phyloP scores from a whole-genome alignment of 75 land plant species.

The Pinus taeda region DNA sequence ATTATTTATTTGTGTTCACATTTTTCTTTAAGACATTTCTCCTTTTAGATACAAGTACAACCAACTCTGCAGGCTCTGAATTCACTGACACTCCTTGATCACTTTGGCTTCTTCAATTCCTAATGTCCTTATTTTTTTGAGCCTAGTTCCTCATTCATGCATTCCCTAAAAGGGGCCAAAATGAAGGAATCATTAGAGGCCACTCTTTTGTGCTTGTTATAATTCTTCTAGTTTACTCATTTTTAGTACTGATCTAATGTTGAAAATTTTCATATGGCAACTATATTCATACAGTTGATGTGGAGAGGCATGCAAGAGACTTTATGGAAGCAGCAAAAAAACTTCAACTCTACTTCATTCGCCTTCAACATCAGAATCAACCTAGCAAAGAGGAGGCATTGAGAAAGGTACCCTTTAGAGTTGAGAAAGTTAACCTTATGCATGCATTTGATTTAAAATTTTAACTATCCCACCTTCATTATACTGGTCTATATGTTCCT shows the following conservation, averaged over 20 bases:
- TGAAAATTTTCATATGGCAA: neutral
- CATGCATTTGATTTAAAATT: too few relatives aligned
- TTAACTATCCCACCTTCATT: too few relatives aligned
- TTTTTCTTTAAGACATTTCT: neutral
- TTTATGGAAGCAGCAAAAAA: slow-evolving; percentile 98
- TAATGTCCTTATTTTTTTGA: too few relatives aligned
- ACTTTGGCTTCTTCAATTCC: neutral
- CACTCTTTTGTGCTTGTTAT: neutral
- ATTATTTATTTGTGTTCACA: neutral
- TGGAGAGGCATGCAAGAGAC: slow-evolving; percentile 95
- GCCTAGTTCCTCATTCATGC: too few relatives aligned
- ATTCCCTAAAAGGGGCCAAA: too few relatives aligned
- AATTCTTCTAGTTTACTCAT: neutral
- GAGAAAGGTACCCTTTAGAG: slow-evolving; percentile 45
- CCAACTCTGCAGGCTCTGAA: neutral
- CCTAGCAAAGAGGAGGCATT: slow-evolving; percentile 76
- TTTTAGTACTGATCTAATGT: neutral
- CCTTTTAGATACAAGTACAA: neutral
- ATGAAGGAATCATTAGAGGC: too few relatives aligned
- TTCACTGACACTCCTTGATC: neutral
- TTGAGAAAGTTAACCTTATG: too few relatives aligned
- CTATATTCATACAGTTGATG: slow-evolving; percentile 66
- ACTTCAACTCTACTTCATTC: slow-evolving; percentile 84
- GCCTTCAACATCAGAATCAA: slow-evolving; percentile 73
- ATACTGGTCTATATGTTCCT: too few relatives aligned